phyloP scores from a whole-genome alignment of 2,329 filamentous ascomycete genomes.

The Ceratocystis alfenasii region DNA sequence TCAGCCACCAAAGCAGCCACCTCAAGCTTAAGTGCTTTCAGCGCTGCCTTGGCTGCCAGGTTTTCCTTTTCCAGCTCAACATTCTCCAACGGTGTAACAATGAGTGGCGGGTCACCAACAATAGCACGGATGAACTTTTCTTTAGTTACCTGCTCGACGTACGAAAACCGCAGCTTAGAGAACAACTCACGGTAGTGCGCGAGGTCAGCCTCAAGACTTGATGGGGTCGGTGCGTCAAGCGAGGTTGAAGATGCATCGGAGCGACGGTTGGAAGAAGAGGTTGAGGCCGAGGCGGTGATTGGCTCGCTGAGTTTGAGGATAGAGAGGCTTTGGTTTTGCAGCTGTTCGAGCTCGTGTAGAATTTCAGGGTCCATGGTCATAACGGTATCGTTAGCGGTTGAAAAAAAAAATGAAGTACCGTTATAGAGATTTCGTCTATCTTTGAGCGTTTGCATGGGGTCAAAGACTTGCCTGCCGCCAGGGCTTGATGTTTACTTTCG shows the following conservation, averaged over 20 bases:
- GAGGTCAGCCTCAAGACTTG: slow-evolving; percentile 70
- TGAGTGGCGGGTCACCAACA: slow-evolving; percentile 75
- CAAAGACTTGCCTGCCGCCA: no score
- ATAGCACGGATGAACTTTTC: slow-evolving; percentile 94
- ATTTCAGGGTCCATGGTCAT: slow-evolving; percentile 31
- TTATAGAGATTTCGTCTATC: no score
- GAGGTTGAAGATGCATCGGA: slow-evolving; percentile 60
- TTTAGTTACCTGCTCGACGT: slow-evolving; percentile 96
- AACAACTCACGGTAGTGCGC: slow-evolving; percentile 90
- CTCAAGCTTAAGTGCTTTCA: slow-evolving; percentile 70
- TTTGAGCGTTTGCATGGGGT: no score
- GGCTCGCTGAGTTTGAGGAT: slow-evolving; percentile 69
- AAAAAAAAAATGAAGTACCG: no score
- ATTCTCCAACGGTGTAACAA: slow-evolving; percentile 75
- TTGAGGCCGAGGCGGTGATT: slow-evolving; percentile 43
- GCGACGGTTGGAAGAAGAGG: slow-evolving; percentile 34
- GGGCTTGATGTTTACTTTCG: slow-evolving; percentile 32
- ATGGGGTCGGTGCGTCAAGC: slow-evolving; percentile 56
- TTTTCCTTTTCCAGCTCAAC: slow-evolving; percentile 58
- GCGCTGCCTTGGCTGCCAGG: slow-evolving; percentile 56
- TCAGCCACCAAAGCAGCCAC: slow-evolving; percentile 61
- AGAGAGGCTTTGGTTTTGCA: slow-evolving; percentile 50
- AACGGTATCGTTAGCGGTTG: background rate
- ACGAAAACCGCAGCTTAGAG: slow-evolving; percentile 89
- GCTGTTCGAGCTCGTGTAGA: slow-evolving; percentile 39